Base-by-base conservation (phyloP, 2,329 filamentous ascomycete species). In the Septoria linicola region DNA sequence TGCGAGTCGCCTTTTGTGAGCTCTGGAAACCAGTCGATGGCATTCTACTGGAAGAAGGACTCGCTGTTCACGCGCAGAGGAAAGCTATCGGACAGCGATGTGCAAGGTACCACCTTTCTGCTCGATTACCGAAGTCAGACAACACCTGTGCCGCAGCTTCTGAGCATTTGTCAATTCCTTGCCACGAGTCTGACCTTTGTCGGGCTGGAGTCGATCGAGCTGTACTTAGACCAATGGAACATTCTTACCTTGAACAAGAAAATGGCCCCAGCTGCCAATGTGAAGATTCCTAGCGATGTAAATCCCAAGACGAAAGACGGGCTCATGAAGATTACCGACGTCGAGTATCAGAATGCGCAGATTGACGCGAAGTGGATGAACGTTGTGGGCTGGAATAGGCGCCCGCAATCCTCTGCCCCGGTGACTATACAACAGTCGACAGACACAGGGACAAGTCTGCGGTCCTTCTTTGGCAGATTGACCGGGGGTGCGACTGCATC, bases 41-140 rank as follows among this genome's bases (percentile, higher is more conserved):
- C 92, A 0, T 99, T 99, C 67, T 99, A 96, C 74, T 99, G 93
- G 95, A 97, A 96, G 70, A 91, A 88, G n/a, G 97, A 97, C 69
- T 89, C 89, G 4, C 79, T 99, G 1, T 97, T 96, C 68, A 99
- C 95, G 19, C 87, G 91, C 63, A 88, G 89, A 61, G 79, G 93
- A 17, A 83, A 84, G 59, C 73, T 96, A 6, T 73, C 77, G 13
- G 86, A 78, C 49, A 76, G 76, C 25, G 60, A 64, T 31, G 52
- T 49, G 27, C 53, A 57, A 41, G 82, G 92, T 62, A 99, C 95
- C 2, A 87, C 86, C n/a, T 99, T 99, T 67, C 84, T 96, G 40
- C 79, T 99, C 40, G 91, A 97, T 66, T 96, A 97, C 70, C 82
- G 93, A 65, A 96, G 95, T 67, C 82, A 82, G 23, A 91, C 88